Conservation (phyloP, 768 basidiomycete species). For the Peribolospora kevripleyi region DNA sequence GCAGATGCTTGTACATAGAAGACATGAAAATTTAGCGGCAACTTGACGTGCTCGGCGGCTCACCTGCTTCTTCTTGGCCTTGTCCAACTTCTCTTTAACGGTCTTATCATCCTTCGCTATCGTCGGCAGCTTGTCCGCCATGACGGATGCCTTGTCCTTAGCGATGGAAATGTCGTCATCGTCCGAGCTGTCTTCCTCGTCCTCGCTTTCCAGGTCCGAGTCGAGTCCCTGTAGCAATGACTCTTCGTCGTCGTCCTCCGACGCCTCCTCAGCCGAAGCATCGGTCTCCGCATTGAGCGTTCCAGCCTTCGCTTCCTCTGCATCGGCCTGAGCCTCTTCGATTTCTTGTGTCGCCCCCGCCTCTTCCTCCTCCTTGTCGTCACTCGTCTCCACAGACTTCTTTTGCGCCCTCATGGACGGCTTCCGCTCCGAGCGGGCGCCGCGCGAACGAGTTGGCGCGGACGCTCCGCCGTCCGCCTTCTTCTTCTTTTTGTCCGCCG, state of each 20-base stretch:
- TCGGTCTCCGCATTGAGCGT: too few relatives aligned
- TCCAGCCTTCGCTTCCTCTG: too few relatives aligned
- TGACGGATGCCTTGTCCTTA: background rate
- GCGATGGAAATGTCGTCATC: background rate
- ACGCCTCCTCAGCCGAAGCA: background rate
- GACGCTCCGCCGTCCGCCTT: background rate
- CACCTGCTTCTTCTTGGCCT: conserved; percentile 40
- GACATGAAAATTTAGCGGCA: background rate
- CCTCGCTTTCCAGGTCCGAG: conserved; percentile 6
- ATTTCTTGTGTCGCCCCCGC: conserved; percentile 1
- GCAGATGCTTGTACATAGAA: background rate
- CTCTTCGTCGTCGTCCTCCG: conserved; percentile 1
- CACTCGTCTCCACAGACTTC: background rate
- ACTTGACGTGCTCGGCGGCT: conserved; percentile 14
- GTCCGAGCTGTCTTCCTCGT: background rate
- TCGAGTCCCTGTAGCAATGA: conserved; percentile 11
- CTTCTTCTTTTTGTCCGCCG: background rate
- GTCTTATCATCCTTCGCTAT: conserved; percentile 65
- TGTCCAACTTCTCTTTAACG: conserved; percentile 36
- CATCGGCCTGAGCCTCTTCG: background rate
- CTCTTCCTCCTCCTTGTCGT: background rate
- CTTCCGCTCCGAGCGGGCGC: background rate
- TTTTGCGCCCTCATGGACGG: background rate
- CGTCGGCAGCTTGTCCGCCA: conserved; percentile 39
- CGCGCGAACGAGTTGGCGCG: background rate